These are phyloP conservation scores for Marasmius oreades DNA, from an alignment of 1,284 basidiomycete species.

Conservation along the genomic window DNA sequence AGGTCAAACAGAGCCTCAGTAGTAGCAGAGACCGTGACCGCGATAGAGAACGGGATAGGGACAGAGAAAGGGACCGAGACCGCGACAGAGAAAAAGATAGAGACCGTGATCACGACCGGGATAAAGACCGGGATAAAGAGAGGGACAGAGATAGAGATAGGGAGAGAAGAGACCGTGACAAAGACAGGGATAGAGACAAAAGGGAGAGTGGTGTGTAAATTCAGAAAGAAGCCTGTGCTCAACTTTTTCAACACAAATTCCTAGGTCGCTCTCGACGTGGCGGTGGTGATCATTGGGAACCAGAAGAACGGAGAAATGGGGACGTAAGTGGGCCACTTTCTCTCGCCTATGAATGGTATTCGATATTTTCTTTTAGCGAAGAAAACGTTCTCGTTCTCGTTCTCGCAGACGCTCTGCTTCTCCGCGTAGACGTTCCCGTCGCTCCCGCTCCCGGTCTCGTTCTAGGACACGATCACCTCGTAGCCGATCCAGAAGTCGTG, in stretches of 20 bases:
- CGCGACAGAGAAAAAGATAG: constrained; percentile 16
- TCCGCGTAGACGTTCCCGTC: constrained; percentile 55
- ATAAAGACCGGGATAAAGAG: constrained; percentile 39
- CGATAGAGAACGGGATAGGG: constrained; percentile 24
- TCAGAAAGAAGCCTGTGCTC: constrained; percentile 2
- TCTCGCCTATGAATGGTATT: not conserved
- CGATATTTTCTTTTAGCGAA: constrained; percentile 32
- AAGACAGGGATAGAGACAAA: constrained; percentile 40
- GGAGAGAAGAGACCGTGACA: constrained; percentile 43
- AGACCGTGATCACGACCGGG: constrained; percentile 26
- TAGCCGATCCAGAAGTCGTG: constrained; percentile 54
- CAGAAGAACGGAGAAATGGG: constrained; percentile 60
- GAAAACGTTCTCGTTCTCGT: constrained; percentile 49
- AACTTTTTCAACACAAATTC: constrained; percentile 32
- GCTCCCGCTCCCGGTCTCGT: constrained; percentile 52
- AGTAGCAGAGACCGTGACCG: constrained; percentile 34
- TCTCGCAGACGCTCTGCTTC: constrained; percentile 68
- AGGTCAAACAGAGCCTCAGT: constrained; percentile 31
- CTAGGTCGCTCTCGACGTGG: constrained; percentile 33
- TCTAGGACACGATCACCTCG: constrained; percentile 53
- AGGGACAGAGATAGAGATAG: constrained; percentile 36
- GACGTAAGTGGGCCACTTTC: constrained; percentile 42
- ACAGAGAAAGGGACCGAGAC: constrained; percentile 21
- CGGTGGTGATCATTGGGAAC: constrained; percentile 74
- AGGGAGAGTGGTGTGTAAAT: constrained; percentile 52